phyloP scores from a whole-genome alignment of 2,329 filamentous ascomycete genomes.

The Periconia macrospinosa region DNA sequence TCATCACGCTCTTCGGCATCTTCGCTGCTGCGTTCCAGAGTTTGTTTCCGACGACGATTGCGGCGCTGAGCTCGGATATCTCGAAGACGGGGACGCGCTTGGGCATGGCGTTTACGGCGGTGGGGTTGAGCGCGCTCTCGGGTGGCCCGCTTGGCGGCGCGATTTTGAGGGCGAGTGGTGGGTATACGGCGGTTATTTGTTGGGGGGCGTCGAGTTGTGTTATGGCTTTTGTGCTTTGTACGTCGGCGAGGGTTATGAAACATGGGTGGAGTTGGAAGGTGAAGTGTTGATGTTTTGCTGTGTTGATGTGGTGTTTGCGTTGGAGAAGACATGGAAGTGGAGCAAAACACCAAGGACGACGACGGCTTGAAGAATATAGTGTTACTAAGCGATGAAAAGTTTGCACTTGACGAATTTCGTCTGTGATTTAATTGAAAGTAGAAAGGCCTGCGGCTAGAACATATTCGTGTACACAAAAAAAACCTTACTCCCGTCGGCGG shows the following conservation, averaged over 20 bases:
- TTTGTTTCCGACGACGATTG: constrained; percentile 46
- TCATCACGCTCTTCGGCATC: constrained; percentile 66
- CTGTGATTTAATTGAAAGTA: neutral
- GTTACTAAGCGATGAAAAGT: neutral
- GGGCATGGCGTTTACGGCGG: constrained; percentile 57
- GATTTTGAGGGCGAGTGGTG: constrained; percentile 48
- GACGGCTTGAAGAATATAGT: neutral
- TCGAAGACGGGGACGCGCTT: constrained; percentile 48
- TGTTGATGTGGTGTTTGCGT: neutral
- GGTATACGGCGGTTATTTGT: constrained; percentile 27
- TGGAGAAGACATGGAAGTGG: neutral
- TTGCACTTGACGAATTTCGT: neutral
- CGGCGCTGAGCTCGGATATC: constrained; percentile 34
- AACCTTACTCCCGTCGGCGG: neutral
- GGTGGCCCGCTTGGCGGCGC: constrained; percentile 58
- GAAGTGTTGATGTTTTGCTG: constrained; percentile 16
- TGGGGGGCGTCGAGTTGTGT: constrained; percentile 24
- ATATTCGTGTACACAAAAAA: neutral
- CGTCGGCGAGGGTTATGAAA: constrained; percentile 22
- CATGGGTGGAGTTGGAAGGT: constrained; percentile 23
- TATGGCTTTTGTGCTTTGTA: constrained; percentile 15
- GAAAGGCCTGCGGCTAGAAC: neutral
- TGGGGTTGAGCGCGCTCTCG: constrained; percentile 53
- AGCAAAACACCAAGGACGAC: too few species aligned
- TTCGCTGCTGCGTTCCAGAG: constrained; percentile 49